phyloP scores from a whole-genome alignment of 495 filamentous ascomycete species.

The Penicillium manginii region DNA sequence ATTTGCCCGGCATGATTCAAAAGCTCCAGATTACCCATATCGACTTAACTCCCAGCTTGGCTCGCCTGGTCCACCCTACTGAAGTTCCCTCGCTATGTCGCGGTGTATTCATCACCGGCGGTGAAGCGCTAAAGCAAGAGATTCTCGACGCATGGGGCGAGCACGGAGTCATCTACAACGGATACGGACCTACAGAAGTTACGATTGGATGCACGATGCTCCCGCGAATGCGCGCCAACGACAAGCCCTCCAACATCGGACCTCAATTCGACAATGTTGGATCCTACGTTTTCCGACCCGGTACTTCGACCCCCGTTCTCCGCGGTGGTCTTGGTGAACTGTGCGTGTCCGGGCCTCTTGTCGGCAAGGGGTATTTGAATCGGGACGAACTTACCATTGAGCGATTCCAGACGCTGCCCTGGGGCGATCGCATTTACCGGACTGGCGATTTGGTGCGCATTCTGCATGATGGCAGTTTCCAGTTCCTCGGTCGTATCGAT shows the following conservation, averaged over 20 bases:
- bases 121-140: conserved; percentile 50
- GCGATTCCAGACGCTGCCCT: conserved; percentile 43
- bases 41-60: conserved; percentile 58
- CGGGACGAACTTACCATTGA: conserved; percentile 57
- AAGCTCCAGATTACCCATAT: conserved; percentile 81
- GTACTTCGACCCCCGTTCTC: conserved; percentile 68
- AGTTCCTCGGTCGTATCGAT: conserved; percentile 75
- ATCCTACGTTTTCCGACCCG: conserved; percentile 74
- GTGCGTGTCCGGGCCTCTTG: conserved; percentile 82
- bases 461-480: conserved; percentile 49
- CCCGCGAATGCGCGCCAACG: conserved; percentile 67
- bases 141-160: conserved; percentile 50
- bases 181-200: conserved; percentile 83
- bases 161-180: conserved; percentile 47
- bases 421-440: conserved; percentile 47
- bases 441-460: conserved; percentile 55
- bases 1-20: conserved; percentile 70
- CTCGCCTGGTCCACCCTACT: conserved; percentile 46
- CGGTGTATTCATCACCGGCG: conserved; percentile 46
- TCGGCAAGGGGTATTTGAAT: conserved; percentile 87
- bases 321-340: conserved; percentile 85
- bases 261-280: conserved; percentile 81
- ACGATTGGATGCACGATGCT: conserved; percentile 84
- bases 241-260: conserved; percentile 84
- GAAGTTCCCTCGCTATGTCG: conserved; percentile 35